These are phyloP conservation scores for Grosmannia serpens DNA, from an alignment of 2,329 filamentous ascomycete species.

Conservation along the genomic window DNA sequence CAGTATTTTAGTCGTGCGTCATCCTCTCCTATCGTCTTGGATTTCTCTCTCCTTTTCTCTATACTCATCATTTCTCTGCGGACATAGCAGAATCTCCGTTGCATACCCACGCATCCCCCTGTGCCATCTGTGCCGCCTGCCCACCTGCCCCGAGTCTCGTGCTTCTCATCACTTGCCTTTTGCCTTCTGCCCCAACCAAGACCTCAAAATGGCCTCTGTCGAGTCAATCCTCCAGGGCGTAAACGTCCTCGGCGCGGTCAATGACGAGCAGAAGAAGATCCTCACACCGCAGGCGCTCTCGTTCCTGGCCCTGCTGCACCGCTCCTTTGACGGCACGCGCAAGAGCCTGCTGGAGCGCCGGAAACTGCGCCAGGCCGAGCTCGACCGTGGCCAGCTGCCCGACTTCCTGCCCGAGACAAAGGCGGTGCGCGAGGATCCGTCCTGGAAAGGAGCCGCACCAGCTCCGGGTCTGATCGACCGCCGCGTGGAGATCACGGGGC, in stretches of 20 bases:
- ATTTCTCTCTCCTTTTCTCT: background rate
- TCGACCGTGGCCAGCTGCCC: slow-evolving; percentile 77
- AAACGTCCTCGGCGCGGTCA: slow-evolving; percentile 68
- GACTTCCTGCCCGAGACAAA: slow-evolving; percentile 95
- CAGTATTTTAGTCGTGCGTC: slow-evolving; percentile 1
- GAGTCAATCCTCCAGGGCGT: slow-evolving; percentile 80
- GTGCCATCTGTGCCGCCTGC: no score
- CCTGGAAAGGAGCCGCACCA: slow-evolving; percentile 86
- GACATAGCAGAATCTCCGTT: background rate
- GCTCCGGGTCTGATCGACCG: slow-evolving; percentile 89
- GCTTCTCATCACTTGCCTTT: background rate
- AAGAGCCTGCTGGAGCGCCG: slow-evolving; percentile 83
- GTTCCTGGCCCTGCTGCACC: slow-evolving; percentile 89
- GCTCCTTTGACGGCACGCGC: slow-evolving; percentile 83
- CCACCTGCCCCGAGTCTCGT: background rate
- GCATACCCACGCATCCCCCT: no score
- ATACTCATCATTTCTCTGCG: background rate
- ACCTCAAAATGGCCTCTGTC: slow-evolving; percentile 49
- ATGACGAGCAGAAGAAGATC: slow-evolving; percentile 75
- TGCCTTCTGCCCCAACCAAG: background rate
- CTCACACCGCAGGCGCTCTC: slow-evolving; percentile 80
- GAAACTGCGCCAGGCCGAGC: slow-evolving; percentile 75
- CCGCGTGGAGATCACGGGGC: slow-evolving; percentile 92
- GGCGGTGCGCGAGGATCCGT: slow-evolving; percentile 85
- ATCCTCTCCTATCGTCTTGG: background rate